Evolutionary conservation across 495 filamentous ascomycete genomes (phyloP), one percentile per base, ranked within the genome.

Genomic region (Jackrogersella multiformis): DNA sequence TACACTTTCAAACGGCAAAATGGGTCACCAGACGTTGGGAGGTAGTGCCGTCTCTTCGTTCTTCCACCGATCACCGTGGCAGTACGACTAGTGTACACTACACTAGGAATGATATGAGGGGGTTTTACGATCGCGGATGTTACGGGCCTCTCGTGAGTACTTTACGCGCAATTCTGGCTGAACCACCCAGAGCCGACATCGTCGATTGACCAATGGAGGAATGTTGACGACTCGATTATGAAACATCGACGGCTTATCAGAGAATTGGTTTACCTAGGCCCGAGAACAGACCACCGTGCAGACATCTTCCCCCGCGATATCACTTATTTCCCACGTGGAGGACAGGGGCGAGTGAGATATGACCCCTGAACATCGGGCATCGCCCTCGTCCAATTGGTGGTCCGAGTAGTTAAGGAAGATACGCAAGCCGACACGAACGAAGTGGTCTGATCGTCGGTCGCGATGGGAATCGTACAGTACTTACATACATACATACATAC

Each of bases 281-380:
- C 16, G 52, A 65, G 67, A 70, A 70, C 67, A 65, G 67, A 65
- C 67, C 67, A 70, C 56, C 56, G 23, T 70, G 61, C 67, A 70
- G 67, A 57, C 45, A 52, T 65, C 66, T 60, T 61, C 56, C 67
- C 67, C 67, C 67, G 67, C 67, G 67, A 70, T 70, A 70, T 69
- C 56, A 69, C 55, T 61, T 51, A 64, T 51, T 54, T 58, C 44
- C 64, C 66, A 69, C 66, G 66, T 69, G 66, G 66, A 51, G 38
- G 51, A 69, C 61, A 64, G 56, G 66, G 66, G 66, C 61, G 39
- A 32, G 55, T 64, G 18, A 60, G 55, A 61, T 61, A 61, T 51
- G 23, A 59, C 57, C 61, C 67, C 67, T 70, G 67, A 61, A 39
- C 56, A 58, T 65, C 56, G 32, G 45, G 48, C 56, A 54, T 65